Evolutionary conservation across 805 yeast genomes (phyloP).

Genomic region (Kodamaea jinghongensis): DNA sequence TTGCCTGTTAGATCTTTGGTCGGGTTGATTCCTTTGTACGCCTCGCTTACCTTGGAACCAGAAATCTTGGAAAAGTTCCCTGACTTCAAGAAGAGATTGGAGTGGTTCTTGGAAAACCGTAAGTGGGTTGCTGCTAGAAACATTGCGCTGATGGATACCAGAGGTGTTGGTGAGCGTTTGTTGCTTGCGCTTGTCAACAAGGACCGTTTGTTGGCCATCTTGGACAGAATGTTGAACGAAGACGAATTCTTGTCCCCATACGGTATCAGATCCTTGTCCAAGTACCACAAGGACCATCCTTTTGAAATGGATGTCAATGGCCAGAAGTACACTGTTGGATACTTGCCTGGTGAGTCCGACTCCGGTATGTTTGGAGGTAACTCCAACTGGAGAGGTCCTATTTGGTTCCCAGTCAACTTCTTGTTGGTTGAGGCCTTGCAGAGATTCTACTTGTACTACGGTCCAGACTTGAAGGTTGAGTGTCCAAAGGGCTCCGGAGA

Average conservation of each 20-base stretch:
- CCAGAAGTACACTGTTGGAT: slow-evolving; percentile 62
- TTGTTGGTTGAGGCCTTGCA: slow-evolving; percentile 82
- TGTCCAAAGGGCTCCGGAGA: slow-evolving; percentile 86
- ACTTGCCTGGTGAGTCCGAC: slow-evolving; percentile 86
- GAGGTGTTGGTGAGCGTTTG: slow-evolving; percentile 81
- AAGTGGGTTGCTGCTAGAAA: slow-evolving; percentile 71
- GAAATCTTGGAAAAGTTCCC: slow-evolving; percentile 76
- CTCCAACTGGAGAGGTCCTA: slow-evolving; percentile 97
- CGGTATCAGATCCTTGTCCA: slow-evolving; percentile 87
- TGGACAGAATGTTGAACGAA: slow-evolving; percentile 81
- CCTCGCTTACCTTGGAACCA: slow-evolving; percentile 84
- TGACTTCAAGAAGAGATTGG: slow-evolving; percentile 73
- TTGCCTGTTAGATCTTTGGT: slow-evolving; percentile 86
- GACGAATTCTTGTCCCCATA: slow-evolving; percentile 78
- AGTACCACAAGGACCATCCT: slow-evolving; percentile 80
- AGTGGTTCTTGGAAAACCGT: slow-evolving; percentile 78
- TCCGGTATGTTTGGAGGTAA: slow-evolving; percentile 95
- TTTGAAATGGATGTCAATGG: slow-evolving; percentile 83
- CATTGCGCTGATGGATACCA: slow-evolving; percentile 76
- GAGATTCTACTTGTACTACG: slow-evolving; percentile 84
- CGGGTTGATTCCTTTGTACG: slow-evolving; percentile 88
- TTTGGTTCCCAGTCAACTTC: slow-evolving; percentile 93
- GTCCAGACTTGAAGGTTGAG: slow-evolving; percentile 79
- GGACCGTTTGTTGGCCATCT: slow-evolving; percentile 72
- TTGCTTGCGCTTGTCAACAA: slow-evolving; percentile 76